Percentiles rank a stretch among this genome's conserved stretches.
These are phyloP conservation scores for Zizania latifolia DNA, from an alignment of 176 grass and related monocot species.

Conservation along the genomic window DNA sequence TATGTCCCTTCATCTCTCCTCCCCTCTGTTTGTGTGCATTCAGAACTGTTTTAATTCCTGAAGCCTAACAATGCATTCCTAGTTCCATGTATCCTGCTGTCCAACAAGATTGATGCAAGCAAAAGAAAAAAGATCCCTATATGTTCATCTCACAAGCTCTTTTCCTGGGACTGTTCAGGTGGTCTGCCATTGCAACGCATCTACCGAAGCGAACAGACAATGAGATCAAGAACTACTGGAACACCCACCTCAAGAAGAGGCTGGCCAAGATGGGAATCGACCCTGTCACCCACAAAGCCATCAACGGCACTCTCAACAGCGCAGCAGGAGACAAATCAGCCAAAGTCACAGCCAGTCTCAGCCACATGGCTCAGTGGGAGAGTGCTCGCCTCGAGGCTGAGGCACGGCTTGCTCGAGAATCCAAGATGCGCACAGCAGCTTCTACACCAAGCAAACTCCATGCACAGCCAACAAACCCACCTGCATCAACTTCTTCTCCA, in stretches of 20 bases:
- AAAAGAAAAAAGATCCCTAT: not conserved
- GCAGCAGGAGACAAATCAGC: constrained; percentile 39
- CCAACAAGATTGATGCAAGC: not conserved
- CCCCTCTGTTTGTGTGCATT: no score
- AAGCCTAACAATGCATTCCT: no score
- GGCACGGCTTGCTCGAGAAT: constrained; percentile 72
- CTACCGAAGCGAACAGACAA: constrained; percentile 90
- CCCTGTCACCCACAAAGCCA: constrained; percentile 81
- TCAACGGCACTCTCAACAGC: constrained; percentile 43
- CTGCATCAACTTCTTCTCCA: constrained; percentile 20
- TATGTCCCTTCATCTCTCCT: not conserved
- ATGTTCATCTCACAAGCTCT: constrained; percentile 5
- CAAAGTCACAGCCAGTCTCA: constrained; percentile 68
- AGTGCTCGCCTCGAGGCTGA: constrained; percentile 94
- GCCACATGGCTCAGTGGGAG: constrained; percentile 99
- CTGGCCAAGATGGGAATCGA: constrained; percentile 94
- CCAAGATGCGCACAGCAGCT: constrained; percentile 36
- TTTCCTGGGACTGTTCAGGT: constrained; percentile 47
- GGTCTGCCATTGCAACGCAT: constrained; percentile 92
- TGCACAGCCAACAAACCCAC: not conserved
- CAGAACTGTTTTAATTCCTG: no score
- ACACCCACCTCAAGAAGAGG: constrained; percentile 96
- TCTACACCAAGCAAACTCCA: constrained; percentile 22
- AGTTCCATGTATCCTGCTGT: not conserved
- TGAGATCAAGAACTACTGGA: constrained; percentile 99